A percentile compares a stretch with the other conserved stretches of the same genome.
phyloP scores from a whole-genome alignment of 169 alveolate species.

The Babesia caballi region DNA sequence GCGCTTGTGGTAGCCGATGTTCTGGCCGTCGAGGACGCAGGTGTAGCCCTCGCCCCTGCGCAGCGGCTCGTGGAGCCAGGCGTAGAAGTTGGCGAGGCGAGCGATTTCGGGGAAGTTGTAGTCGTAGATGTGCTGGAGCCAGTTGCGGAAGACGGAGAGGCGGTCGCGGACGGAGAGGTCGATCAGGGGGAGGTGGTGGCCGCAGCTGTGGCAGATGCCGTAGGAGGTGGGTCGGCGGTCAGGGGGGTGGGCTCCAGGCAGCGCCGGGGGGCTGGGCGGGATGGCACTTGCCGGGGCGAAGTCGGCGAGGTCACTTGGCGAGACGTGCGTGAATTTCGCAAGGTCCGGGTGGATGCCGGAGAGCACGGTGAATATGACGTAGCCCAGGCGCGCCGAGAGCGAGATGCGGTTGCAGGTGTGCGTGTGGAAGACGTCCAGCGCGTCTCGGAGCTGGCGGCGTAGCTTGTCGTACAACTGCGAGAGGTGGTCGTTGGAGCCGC shows the following conservation, averaged over 20 bases:
- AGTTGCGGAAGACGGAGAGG: slow-evolving; percentile 26
- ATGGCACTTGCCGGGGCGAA: neutral
- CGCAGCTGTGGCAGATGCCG: slow-evolving; percentile 34
- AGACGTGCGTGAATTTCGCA: slow-evolving; percentile 6
- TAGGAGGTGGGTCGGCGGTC: neutral
- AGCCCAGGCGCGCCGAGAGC: slow-evolving; percentile 16
- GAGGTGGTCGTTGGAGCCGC: neutral
- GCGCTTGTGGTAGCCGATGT: slow-evolving; percentile 49
- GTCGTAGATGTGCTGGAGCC: slow-evolving; percentile 41
- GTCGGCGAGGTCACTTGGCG: neutral
- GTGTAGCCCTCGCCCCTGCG: slow-evolving; percentile 35
- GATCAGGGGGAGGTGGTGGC: neutral
- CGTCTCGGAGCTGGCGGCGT: slow-evolving; percentile 10
- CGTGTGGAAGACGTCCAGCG: neutral
- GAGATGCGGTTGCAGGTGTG: slow-evolving; percentile 12
- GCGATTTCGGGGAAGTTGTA: slow-evolving; percentile 30
- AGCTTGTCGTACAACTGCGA: neutral
- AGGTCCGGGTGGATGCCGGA: neutral
- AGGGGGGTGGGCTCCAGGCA: too few species aligned
- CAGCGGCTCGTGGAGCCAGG: slow-evolving; percentile 16
- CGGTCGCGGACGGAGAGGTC: slow-evolving; percentile 30
- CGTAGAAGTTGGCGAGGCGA: slow-evolving; percentile 42
- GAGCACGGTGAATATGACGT: slow-evolving; percentile 5
- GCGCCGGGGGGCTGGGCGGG: neutral
- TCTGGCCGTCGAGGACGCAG: slow-evolving; percentile 58